Evolutionary conservation across 768 basidiomycete genomes (phyloP), one percentile per base, ranked within the genome.

Genomic region (Amanita brunnescens): DNA sequence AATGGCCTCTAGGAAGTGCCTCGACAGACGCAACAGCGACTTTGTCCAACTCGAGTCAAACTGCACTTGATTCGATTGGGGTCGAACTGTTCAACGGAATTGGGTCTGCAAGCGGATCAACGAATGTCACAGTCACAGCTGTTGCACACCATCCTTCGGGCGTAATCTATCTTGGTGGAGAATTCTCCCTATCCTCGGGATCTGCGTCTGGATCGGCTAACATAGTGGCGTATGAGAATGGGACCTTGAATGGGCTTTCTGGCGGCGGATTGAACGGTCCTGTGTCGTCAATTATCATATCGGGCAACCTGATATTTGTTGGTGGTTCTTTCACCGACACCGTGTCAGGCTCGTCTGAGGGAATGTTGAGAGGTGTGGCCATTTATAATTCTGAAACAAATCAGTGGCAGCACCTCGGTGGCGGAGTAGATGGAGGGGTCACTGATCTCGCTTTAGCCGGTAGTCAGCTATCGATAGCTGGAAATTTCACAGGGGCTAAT

Each of bases 321-420:
- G 95, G 91, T n/a, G 96, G 96, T 0, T 71, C 81, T 0, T 99
- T 99, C 70, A 76, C 73, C 0, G 83, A 87, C 55, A 87, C 91
- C 0, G 64, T 65, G 1, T 69, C 74, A 5, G 68, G 73, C 13
- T 79, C 83, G 0, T 75, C 71, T 2, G 68, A 74, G 41, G 77
- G 78, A 49, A 69, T 66, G 30, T 67, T 91, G 32, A 65, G 65
- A 39, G 77, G 81, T 32, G 65, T 95, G 29, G 91, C 84, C 0
- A 61, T 79, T 48, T 97, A 92, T 64, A 77, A 92, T 56, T 68
- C 91, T 9, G 59, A 68, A 47, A 71, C 70, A 26, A 76, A 83
- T 53, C 61, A 74, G 8, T 97, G 93, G 93, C 67, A 65, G 12
- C 52, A 85, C 1, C 68, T 96, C 2, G 78, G 71, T 6, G 83